These are phyloP conservation scores for Stemphylium vesicarium DNA, from an alignment of 2,329 filamentous ascomycete genomes.

Conservation along the genomic window DNA sequence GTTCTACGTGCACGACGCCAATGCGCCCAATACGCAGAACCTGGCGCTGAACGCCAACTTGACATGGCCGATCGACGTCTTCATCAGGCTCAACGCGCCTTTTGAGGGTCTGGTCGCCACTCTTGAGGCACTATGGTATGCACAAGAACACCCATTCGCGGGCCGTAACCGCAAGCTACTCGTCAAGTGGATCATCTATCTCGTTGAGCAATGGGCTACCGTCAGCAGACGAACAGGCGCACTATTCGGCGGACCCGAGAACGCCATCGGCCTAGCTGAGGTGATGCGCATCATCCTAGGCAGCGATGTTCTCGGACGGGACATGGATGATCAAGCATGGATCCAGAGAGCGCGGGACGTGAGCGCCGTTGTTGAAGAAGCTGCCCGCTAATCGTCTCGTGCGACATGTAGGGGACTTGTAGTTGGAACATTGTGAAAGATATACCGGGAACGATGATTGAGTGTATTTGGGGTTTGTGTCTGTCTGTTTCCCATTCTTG, in stretches of 20 bases:
- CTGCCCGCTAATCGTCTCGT: slow-evolving; percentile 29
- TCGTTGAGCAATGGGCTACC: slow-evolving; percentile 66
- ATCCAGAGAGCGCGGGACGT: slow-evolving; percentile 37
- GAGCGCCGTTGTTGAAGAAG: slow-evolving; percentile 36
- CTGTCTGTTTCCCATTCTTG: slow-evolving; percentile 27
- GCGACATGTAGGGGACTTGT: neutral
- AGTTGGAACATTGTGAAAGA: slow-evolving; percentile 4
- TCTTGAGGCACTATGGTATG: slow-evolving; percentile 71
- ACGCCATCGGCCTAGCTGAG: slow-evolving; percentile 55
- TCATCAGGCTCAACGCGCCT: slow-evolving; percentile 67
- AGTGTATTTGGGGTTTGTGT: slow-evolving; percentile 18
- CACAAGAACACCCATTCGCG: slow-evolving; percentile 69
- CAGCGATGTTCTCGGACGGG: slow-evolving; percentile 48
- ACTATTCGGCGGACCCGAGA: slow-evolving; percentile 66
- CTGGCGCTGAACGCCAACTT: slow-evolving; percentile 36
- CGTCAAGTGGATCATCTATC: slow-evolving; percentile 67
- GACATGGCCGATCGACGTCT: slow-evolving; percentile 69
- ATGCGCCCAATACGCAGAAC: slow-evolving; percentile 16
- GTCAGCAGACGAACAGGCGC: slow-evolving; percentile 60
- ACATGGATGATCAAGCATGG: slow-evolving; percentile 47
- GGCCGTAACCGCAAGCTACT: slow-evolving; percentile 62
- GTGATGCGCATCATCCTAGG: slow-evolving; percentile 52
- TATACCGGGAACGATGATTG: slow-evolving; percentile 13
- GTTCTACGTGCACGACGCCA: slow-evolving; percentile 54
- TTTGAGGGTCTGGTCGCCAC: slow-evolving; percentile 67